Evolutionary conservation across 2,329 filamentous ascomycete species (phyloP).

Genomic region (Emmonsia crescens): DNA sequence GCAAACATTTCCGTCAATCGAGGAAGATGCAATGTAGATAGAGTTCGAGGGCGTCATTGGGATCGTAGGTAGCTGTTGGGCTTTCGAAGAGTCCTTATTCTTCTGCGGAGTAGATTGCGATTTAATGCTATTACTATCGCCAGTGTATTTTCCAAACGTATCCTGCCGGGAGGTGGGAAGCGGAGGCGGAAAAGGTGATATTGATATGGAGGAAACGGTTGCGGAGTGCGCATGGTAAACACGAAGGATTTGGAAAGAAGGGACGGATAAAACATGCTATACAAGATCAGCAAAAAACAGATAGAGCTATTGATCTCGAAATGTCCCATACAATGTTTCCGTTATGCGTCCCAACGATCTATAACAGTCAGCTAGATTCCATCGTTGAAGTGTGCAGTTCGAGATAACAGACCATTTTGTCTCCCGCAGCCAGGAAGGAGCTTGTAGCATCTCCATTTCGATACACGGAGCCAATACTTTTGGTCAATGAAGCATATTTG

Average conservation of each 20-base stretch:
- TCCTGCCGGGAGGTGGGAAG: constrained; percentile 34
- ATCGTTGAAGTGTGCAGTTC: not conserved
- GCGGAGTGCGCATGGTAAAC: constrained; percentile 89
- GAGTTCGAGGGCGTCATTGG: constrained; percentile 74
- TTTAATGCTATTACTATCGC: constrained; percentile 18
- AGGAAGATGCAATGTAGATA: constrained; percentile 87
- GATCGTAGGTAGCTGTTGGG: constrained; percentile 31
- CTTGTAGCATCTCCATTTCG: constrained; percentile 93
- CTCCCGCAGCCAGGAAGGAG: constrained; percentile 76
- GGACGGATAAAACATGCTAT: constrained; percentile 76
- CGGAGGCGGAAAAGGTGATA: constrained; percentile 72
- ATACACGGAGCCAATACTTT: constrained; percentile 68
- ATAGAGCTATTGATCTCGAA: not conserved
- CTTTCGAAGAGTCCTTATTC: constrained; percentile 21
- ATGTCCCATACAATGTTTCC: constrained; percentile 69
- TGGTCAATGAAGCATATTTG: constrained; percentile 84
- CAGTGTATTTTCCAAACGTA: constrained; percentile 21
- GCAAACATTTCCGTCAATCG: constrained; percentile 91
- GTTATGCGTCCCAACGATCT: constrained; percentile 91
- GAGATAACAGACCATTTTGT: constrained; percentile 70
- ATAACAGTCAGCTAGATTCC: constrained; percentile 12
- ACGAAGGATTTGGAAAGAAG: constrained; percentile 67
- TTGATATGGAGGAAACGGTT: constrained; percentile 78
- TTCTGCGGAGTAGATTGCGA: constrained; percentile 22
- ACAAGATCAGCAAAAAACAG: constrained; percentile 12